A percentile compares a stretch with the other conserved stretches of the same genome.
Evolutionary conservation across 306 rosid genomes (phyloP).

Genomic region (Castanospermum australe): DNA sequence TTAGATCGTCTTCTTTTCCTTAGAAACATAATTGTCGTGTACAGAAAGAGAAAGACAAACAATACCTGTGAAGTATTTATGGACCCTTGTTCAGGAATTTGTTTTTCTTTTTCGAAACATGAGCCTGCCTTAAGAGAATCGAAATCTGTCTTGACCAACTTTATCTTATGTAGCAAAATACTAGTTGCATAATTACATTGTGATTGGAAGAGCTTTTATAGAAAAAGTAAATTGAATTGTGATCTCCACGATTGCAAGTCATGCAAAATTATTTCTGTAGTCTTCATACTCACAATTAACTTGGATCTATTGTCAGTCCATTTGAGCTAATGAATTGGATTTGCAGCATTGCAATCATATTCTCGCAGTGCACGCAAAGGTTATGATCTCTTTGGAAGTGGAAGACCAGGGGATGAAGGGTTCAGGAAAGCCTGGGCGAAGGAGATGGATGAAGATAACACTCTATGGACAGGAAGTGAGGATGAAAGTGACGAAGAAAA

Average conservation of each 20-base stretch:
- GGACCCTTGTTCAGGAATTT: not conserved
- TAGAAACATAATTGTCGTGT: not conserved
- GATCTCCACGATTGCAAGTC: not conserved
- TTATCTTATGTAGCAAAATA: not conserved
- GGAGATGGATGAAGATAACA: conserved; percentile 71
- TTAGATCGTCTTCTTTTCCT: not conserved
- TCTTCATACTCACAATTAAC: not conserved
- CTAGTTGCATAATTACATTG: not conserved
- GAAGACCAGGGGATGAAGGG: conserved; percentile 57
- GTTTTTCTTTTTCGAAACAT: not conserved
- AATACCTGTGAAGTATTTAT: not conserved
- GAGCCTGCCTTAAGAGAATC: not conserved
- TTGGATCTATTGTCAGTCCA: not conserved
- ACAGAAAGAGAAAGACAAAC: not conserved
- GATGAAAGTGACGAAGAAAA: conserved; percentile 56
- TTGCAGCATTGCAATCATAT: conserved; percentile 60
- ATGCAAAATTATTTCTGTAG: not conserved
- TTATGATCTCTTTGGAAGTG: conserved; percentile 69
- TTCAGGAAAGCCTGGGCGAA: conserved; percentile 72
- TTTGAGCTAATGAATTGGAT: conserved; percentile 14
- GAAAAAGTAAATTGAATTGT: not conserved
- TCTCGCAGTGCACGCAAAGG: conserved; percentile 41
- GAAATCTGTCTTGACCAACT: not conserved
- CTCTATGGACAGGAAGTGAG: conserved; percentile 78
- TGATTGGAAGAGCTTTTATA: not conserved